Percentiles rank a stretch among this genome's conserved stretches.
Evolutionary conservation across 371 early-diverging fungal genomes (phyloP).

Genomic region (Massospora cicadina): DNA sequence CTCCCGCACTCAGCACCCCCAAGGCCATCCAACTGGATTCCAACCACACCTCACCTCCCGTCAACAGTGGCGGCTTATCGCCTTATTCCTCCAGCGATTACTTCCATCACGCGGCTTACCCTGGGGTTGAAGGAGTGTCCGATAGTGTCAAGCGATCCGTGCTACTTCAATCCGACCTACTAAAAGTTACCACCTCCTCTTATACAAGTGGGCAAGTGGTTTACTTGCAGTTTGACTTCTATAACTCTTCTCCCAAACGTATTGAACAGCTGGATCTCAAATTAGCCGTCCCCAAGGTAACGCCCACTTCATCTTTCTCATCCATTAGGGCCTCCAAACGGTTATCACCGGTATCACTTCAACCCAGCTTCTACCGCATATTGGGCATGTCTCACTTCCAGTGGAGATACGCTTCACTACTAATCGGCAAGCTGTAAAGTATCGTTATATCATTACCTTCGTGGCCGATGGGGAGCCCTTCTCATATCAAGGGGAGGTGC

Average conservation of each 20-base stretch:
- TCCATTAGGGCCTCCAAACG: background rate
- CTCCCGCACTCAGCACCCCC: background rate
- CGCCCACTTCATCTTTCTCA: background rate
- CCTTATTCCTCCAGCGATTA: background rate
- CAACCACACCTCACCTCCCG: background rate
- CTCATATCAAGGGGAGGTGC: conserved; percentile 8
- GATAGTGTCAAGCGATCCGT: background rate
- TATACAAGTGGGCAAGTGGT: background rate
- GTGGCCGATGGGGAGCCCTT: background rate
- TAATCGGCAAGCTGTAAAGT: background rate
- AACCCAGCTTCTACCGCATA: conserved; percentile 1
- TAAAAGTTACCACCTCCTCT: background rate
- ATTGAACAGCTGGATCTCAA: conserved; percentile 11
- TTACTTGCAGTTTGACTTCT: conserved; percentile 9
- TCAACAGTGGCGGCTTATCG: background rate
- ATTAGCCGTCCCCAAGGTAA: conserved; percentile 12
- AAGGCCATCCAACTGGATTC: conserved; percentile 5
- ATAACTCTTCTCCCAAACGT: background rate
- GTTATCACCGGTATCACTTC: conserved; percentile 4
- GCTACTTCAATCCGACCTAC: background rate
- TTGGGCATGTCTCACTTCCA: conserved; percentile 11
- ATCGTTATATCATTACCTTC: conserved; percentile 9
- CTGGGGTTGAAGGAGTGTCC: background rate
- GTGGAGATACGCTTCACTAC: conserved; percentile 3
- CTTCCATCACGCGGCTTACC: background rate